Evolutionary conservation across 208 protist species (phyloP), one percentile per base, ranked within the genome.

Genomic region (Trypanosoma conorhini): DNA sequence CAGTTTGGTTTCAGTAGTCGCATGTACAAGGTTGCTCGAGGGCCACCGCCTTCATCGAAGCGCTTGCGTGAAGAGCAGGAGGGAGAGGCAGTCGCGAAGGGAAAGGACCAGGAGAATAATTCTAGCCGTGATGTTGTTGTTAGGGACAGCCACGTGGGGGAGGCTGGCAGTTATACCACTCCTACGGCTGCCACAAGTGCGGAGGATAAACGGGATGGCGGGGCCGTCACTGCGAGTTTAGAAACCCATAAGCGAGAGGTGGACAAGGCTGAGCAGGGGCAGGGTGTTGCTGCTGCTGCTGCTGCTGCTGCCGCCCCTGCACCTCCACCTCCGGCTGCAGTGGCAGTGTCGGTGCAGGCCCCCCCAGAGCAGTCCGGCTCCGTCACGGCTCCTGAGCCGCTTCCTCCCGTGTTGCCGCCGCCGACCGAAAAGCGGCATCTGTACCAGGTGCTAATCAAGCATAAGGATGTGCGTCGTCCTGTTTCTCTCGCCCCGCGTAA

Each of bases 381-480:
- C 1, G 42, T 46, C 15, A 19, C 42, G 42, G 42, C 42, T 46
- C 15, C 42, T 46, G 42, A 46, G 13, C 22, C 24, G 26, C 21
- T 50, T 58, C 26, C 35, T 54, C 12, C 1, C 2, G 57, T 22
- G 52, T 42, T 19, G 10, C 50, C 67, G 46, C 0, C 64, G 1
- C 2, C 58, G 31, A 48, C 55, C n/a, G 44, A 24, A 19, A 42
- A 24, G 59, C 75, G 84, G 31, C 86, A 93, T 44, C 79, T 96
- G 24, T 95, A 86, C 42, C 92, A 96, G 48, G 76, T 96, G 17
- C 81, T 96, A 24, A 83, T 96, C 54, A 96, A 96, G 62, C 92
- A 96, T 85, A 93, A 93, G 62, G 85, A 95, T 65, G 81, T 91
- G 19, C 76, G 83, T 17, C 86, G 91, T 30, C 88, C 87, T 21